Conservation (phyloP, 331 rosid species). For the Ulmus americana region DNA sequence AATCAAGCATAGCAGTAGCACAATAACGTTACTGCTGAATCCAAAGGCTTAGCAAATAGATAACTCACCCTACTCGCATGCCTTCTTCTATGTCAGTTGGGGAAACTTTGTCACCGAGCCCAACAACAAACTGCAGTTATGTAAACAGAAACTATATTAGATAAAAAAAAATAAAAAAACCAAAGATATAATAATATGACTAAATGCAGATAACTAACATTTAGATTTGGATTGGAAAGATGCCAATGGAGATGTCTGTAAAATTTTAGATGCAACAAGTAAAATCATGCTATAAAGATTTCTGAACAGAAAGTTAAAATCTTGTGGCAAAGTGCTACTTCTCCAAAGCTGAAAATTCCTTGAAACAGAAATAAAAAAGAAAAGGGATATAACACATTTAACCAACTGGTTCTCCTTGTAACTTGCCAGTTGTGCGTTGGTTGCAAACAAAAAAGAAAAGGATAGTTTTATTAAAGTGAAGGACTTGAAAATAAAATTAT, state of each 20-base stretch:
- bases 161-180: background rate
- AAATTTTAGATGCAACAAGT: background rate
- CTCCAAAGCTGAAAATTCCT: background rate
- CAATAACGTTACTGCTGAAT: too few species aligned
- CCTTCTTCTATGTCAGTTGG: conserved; percentile 99
- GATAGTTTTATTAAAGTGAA: background rate
- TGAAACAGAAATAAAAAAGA: background rate
- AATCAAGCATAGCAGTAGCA: too few species aligned
- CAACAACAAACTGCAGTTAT: conserved; percentile 81
- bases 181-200: background rate
- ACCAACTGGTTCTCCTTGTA: background rate
- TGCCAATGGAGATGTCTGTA: too few species aligned
- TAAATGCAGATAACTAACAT: too few species aligned
- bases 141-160: conserved; percentile 30
- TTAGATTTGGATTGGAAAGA: too few species aligned
- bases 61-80: conserved; percentile 94
- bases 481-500: background rate
- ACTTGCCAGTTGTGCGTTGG: conserved; percentile 2
- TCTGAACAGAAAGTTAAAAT: background rate
- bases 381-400: background rate
- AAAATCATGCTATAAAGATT: too few species aligned
- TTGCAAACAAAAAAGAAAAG: background rate
- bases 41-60: background rate
- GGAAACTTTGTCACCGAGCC: conserved; percentile 96
- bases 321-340: background rate